A percentile compares a stretch with the other conserved stretches of the same genome.
phyloP scores from a whole-genome alignment of 2,329 filamentous ascomycete species.

The Nothophaeocryptopus gaeumannii region DNA sequence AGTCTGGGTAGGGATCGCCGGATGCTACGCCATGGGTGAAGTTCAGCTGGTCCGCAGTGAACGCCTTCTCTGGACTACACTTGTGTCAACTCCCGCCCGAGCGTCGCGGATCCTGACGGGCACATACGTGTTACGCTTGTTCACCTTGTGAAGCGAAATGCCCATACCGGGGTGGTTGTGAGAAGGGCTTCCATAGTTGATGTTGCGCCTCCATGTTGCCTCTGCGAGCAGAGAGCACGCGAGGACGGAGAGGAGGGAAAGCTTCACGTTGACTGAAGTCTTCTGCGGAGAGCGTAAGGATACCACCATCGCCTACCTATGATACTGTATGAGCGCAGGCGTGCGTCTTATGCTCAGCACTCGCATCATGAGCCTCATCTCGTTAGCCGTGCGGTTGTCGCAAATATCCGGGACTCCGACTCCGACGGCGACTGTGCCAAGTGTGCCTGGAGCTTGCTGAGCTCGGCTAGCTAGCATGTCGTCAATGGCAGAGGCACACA shows the following conservation, averaged over 20 bases:
- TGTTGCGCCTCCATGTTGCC: constrained; percentile 45
- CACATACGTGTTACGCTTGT: constrained; percentile 48
- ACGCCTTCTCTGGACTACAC: constrained; percentile 41
- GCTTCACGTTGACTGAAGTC: constrained; percentile 14
- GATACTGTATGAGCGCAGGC: not conserved
- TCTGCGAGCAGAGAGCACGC: constrained; percentile 17
- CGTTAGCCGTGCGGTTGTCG: not conserved
- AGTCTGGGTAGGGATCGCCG: constrained; percentile 46
- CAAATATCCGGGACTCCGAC: not conserved
- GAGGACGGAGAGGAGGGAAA: constrained; percentile 11
- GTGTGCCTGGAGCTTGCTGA: constrained; percentile 2
- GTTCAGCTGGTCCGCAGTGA: constrained; percentile 50
- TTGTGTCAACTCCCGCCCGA: not conserved
- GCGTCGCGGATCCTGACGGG: not conserved
- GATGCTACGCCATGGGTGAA: constrained; percentile 58
- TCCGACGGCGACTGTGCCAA: too few relatives aligned
- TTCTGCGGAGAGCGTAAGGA: not conserved
- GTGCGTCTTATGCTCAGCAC: too few relatives aligned
- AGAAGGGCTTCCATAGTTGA: constrained; percentile 68
- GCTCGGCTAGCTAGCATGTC: not conserved
- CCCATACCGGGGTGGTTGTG: constrained; percentile 62
- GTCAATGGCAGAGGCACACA: constrained; percentile 3
- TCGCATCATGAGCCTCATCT: not conserved
- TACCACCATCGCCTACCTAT: not conserved
- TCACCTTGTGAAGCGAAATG: constrained; percentile 61